phyloP scores from a whole-genome alignment of 2,329 filamentous ascomycete genomes.

The Pestalotiopsis sp. region DNA sequence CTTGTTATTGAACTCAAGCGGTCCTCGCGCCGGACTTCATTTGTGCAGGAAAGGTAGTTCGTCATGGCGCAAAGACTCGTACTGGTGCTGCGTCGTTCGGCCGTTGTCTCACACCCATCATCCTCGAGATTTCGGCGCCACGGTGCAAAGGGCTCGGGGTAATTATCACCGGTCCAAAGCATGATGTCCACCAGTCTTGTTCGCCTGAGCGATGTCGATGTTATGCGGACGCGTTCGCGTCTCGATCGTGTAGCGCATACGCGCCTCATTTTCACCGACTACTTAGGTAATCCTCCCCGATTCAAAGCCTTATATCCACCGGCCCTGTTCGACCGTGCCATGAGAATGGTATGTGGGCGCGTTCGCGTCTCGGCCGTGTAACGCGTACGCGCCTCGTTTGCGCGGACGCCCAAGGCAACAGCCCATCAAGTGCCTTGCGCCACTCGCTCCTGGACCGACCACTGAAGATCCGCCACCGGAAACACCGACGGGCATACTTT shows the following conservation, averaged over 20 bases:
- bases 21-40: conserved; percentile 19
- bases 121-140: conserved; percentile 15
- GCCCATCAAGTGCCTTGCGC: conserved; percentile 31
- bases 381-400: conserved; percentile 37
- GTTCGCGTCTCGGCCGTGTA: conserved; percentile 45
- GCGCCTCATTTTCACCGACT: conserved; percentile 27
- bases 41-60: conserved; percentile 19
- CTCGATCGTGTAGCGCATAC: conserved; percentile 42
- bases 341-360: conserved; percentile 36
- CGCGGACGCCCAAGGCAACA: conserved; percentile 22
- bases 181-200: conserved; percentile 45
- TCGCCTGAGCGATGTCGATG: too few relatives aligned
- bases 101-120: conserved; percentile 20
- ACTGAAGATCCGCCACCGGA: conserved; percentile 28
- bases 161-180: conserved; percentile 45
- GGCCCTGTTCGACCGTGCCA: too few relatives aligned
- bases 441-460: conserved; percentile 34
- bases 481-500: conserved; percentile 41
- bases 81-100: conserved; percentile 22
- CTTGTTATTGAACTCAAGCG: conserved; percentile 16
- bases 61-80: conserved; percentile 25
- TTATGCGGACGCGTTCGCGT: conserved; percentile 46
- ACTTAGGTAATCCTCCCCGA: too few relatives aligned
- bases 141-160: conserved; percentile 19
- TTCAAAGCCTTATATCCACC: too few relatives aligned